Base-by-base conservation (phyloP, 2,329 filamentous ascomycete species). In the Trichophyton rubrum region DNA sequence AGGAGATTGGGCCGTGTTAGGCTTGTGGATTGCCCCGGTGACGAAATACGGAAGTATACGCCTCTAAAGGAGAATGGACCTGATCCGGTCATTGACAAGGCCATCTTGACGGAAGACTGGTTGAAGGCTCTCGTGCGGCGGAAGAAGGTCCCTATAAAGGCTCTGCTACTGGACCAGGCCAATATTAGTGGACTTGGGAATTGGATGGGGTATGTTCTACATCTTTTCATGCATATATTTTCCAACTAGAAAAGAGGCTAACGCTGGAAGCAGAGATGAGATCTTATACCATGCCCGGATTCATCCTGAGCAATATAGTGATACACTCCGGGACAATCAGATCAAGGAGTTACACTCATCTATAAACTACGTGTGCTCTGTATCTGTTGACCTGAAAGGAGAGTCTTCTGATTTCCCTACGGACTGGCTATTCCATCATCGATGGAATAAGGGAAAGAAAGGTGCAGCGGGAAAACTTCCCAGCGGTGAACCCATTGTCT, bases 101-200 rank as follows among this genome's bases (percentile, higher is more conserved):
- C 90, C 51, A 73, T 85, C 0, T 82, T 97, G 64, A 95, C 89
- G 0, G 81, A 87, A 60, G 81, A 84, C 0, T 97, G 89, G 80
- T 74, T 99, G 17, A 75, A 73, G n/a, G 73, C 79, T 60, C 88
- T 89, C 72, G 79, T 96, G 77, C 78, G 75, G 57, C 83, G 80
- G 61, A 90, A 92, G 60, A 89, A 84, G 67, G 88, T 96, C 0
- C 91, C 92, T 0, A 82, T 97, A 65, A 97, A 97, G 72, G 89
- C 90, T 0, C 78, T 96, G 20, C 77, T 99, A 11, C 79, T 97
- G 2, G 89, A 97, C 70, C 93, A 99, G 73, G 81, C 84, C 17
- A 88, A 88, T 70, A 88, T 97, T 63, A 93, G 88, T 68, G 93
- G 93, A 6, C 89, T 99, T 64, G 93, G 93, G 0, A 97, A 97